Evolutionary conservation across 345 rosid genomes (phyloP), one percentile per base, ranked within the genome.

Genomic region (Heritiera fomes): DNA sequence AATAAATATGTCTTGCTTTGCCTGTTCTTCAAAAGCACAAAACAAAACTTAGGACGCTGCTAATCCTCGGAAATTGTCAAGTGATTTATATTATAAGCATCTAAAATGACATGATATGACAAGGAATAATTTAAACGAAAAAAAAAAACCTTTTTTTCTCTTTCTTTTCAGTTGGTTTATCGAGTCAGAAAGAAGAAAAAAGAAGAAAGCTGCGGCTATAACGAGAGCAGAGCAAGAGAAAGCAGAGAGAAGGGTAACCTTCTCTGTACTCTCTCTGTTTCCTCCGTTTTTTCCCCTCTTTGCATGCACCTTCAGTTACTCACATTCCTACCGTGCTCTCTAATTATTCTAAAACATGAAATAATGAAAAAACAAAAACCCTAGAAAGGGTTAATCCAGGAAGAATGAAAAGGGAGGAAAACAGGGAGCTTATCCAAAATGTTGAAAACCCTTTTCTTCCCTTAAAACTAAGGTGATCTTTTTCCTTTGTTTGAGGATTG

Each of bases 281-380:
- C 60, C 67, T 41, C 76, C 17, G 43, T 41, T 64, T 55, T 45
- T 15, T 23, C 18, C 65, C 32, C 50, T 43, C 20, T 69, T 23
- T 59, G 47, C 59, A 52, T 59, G 32, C 8, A 49, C 72, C 20
- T 67, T 66, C 73, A 73, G 72, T 71, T 28, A 67, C 72, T 83
- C 28, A 68, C 82, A 82, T 85, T 84, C 88, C 67, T 87, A 80
- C 9, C 85, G 83, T 86, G 75, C 23, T 73, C 65, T 10, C 1
- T 78, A 84, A 81, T 78, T 75, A 86, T 80, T 78, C 86, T 38
- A 61, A 8, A 73, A 81, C 41, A 13, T 30, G 23, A 50, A 30
- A 70, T 28, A 30, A 71, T 15, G 18, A 71, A 18, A 30, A 71
- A 49, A 47, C 38, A 23, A 23, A 23, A 23, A 23, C 28, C 28